Evolutionary conservation across 2,329 filamentous ascomycete genomes (phyloP).

Genomic region (Exophiala bonariae): DNA sequence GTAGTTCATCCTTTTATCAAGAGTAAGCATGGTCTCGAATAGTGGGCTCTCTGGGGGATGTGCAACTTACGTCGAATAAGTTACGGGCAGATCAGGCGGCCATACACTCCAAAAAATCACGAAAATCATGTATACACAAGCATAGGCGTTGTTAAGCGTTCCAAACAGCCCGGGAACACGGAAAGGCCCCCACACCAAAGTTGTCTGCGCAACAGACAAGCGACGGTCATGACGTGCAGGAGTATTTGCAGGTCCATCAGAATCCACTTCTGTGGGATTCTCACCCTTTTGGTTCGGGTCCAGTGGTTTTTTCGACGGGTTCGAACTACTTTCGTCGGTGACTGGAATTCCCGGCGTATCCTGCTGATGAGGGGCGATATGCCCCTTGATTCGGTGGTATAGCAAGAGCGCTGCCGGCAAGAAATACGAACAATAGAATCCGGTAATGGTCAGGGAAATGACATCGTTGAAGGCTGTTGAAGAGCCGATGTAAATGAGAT

Average conservation of each 20-base stretch:
- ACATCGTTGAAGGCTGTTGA: constrained; percentile 31
- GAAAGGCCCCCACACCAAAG: constrained; percentile 57
- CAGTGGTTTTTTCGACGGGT: neutral
- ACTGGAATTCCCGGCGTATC: constrained; percentile 17
- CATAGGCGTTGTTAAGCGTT: constrained; percentile 55
- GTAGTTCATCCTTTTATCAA: constrained; percentile 45
- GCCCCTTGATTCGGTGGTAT: constrained; percentile 36
- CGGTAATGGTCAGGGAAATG: constrained; percentile 34
- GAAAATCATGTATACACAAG: constrained; percentile 54
- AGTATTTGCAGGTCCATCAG: neutral
- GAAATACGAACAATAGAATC: constrained; percentile 39
- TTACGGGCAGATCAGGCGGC: constrained; percentile 39
- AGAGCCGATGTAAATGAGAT: constrained; percentile 31
- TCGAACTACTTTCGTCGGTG: constrained; percentile 3
- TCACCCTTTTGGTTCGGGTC: neutral
- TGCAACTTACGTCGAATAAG: constrained; percentile 27
- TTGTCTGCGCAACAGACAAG: constrained; percentile 29
- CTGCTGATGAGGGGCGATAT: constrained; percentile 38
- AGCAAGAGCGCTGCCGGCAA: constrained; percentile 34
- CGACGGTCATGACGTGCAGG: constrained; percentile 4
- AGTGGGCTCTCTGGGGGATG: no score
- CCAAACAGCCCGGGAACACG: constrained; percentile 53
- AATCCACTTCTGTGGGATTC: neutral
- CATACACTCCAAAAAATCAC: constrained; percentile 59
- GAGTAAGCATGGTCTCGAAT: no score